Evolutionary conservation across 352 stramenopile species (phyloP), one percentile per base, ranked within the genome.

Genomic region (Globisporangium camurandrum): DNA sequence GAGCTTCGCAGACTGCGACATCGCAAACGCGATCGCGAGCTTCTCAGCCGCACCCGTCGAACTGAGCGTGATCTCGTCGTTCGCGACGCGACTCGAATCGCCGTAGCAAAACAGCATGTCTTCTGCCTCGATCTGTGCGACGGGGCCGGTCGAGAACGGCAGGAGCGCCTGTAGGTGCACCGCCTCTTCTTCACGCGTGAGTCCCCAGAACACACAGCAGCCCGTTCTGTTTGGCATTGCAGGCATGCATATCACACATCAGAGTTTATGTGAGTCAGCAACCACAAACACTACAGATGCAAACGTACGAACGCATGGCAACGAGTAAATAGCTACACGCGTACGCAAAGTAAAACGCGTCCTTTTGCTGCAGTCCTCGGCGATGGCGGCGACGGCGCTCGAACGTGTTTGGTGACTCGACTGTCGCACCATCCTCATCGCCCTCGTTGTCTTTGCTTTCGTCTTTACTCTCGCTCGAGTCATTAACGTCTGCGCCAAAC

Each of bases 1-100:
- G n/a, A 97, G 66, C 54, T 97, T 96, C 23, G 81, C 80, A 4
- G 84, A 96, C 69, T 97, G 91, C 19, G 91, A 88, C 68, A 97
- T 91, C 8, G 91, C 88, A 54, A 95, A 97, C 33, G 77, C 88
- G 24, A 97, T 86, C 14, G 90, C 86, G 19, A 97, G 68, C 56
- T 95, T 95, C 65, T 97, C 88, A 3, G 76, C 69, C 31, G 87
- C 68, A 19, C 61, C 82, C 12, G 61, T 62, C 19, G 81, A 84
- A 27, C 62, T 75, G 12, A 97, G 68, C 42, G 65, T 54, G 43
- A 97, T 93, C 20, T 75, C 73, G 62, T 97, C 88, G 52, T 90
- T 92, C 16, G 63, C 64, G 33, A 89, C 71, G 53, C 59, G 66
- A 36, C 69, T 84, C 19, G 26, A 46, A 17, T 74, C 64, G 23